Conservation (phyloP, 2,329 filamentous ascomycete species). For the Hypoxylon sp. region DNA sequence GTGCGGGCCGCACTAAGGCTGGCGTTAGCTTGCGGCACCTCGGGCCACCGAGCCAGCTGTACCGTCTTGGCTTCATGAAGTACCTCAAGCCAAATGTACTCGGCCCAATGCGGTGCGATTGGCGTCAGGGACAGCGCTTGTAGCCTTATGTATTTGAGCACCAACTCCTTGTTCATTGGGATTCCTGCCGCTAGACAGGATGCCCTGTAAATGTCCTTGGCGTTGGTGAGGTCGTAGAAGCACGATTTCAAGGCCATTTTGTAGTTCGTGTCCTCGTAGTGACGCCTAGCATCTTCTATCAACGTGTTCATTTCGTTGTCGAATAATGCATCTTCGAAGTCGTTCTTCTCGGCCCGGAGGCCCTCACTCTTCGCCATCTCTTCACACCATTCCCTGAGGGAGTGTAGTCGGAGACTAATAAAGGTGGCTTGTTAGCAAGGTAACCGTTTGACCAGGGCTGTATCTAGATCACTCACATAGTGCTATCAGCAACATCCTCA, state of each 20-base stretch:
- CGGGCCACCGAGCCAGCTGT: constrained; percentile 83
- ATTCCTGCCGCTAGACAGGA: constrained; percentile 81
- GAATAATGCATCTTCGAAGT: constrained; percentile 90
- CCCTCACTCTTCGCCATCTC: constrained; percentile 81
- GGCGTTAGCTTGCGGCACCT: constrained; percentile 74
- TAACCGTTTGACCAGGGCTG: background rate
- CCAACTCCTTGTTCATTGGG: constrained; percentile 87
- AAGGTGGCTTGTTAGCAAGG: constrained; percentile 7
- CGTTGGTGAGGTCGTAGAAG: constrained; percentile 91
- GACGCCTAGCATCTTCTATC: constrained; percentile 81
- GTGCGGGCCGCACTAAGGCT: constrained; percentile 82
- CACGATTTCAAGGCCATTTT: constrained; percentile 88
- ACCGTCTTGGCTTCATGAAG: constrained; percentile 82
- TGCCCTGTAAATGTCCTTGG: constrained; percentile 93
- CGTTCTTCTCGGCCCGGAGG: constrained; percentile 80
- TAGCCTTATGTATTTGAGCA: constrained; percentile 85
- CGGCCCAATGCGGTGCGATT: constrained; percentile 92
- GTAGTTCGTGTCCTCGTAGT: constrained; percentile 86
- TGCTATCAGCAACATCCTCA: constrained; percentile 92
- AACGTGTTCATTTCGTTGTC: constrained; percentile 92
- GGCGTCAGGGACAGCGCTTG: constrained; percentile 87
- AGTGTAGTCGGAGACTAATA: constrained; percentile 77
- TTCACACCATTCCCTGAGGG: constrained; percentile 91
- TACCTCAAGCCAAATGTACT: constrained; percentile 94
- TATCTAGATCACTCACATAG: constrained; percentile 59